A percentile compares a stretch with the other conserved stretches of the same genome.
Evolutionary conservation across 169 alveolate species (phyloP).

Genomic region (Eimeria falciformis): DNA sequence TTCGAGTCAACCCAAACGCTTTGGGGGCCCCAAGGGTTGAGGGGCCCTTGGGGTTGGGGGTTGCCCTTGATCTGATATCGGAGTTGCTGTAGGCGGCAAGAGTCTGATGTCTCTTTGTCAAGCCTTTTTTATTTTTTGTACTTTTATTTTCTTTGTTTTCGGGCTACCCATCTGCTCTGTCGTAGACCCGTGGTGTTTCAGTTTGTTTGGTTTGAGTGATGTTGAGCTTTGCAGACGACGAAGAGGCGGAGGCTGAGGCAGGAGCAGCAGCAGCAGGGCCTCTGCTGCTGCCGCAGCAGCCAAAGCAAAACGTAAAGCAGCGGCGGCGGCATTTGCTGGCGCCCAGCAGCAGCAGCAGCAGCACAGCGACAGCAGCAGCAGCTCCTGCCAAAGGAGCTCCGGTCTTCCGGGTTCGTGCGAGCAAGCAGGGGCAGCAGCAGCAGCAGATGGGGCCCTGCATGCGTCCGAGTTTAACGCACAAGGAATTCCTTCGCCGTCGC

Average conservation of each 20-base stretch:
- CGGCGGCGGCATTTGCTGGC: conserved; percentile 22
- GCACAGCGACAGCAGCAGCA: conserved; percentile 19
- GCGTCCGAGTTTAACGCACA: conserved; percentile 18
- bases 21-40: no score
- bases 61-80: no score
- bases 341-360: conserved; percentile 67
- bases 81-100: no score
- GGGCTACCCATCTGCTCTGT: no score
- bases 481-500: conserved; percentile 13
- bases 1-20: no score
- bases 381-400: conserved; percentile 22
- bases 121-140: no score
- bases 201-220: background rate
- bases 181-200: no score
- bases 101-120: no score
- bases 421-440: conserved; percentile 40
- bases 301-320: background rate
- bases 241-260: conserved; percentile 10
- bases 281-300: background rate
- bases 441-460: background rate
- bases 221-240: conserved; percentile 54
- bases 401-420: background rate
- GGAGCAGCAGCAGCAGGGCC: conserved; percentile 13
- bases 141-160: no score
- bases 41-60: no score